phyloP scores from a whole-genome alignment of 176 grass and related monocot species.

The Phragmites australis region DNA sequence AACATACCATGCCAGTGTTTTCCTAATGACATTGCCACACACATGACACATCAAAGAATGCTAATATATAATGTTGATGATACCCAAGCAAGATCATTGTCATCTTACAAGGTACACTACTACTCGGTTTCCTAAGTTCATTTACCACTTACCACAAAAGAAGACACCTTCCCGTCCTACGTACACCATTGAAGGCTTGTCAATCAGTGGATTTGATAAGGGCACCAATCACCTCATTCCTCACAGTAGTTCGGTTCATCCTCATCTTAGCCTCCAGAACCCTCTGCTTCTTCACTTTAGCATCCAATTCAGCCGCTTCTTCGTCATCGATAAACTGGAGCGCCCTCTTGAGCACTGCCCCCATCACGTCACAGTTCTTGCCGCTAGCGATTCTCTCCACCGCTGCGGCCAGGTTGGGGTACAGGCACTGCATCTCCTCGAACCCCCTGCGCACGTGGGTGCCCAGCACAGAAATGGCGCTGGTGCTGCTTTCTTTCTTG shows the following conservation, averaged over 20 bases:
- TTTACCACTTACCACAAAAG: neutral
- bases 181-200: neutral
- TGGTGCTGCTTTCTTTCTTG: neutral
- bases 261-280: neutral
- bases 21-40: neutral
- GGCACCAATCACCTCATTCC: neutral
- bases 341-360: neutral
- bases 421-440: neutral
- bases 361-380: no score
- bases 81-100: neutral
- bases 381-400: neutral
- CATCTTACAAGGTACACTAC: neutral
- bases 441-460: neutral
- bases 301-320: neutral
- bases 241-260: fast-evolving
- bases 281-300: slow-evolving; percentile 8
- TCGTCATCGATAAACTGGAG: slow-evolving; percentile 4
- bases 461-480: neutral
- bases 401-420: neutral
- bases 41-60: neutral
- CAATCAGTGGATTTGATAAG: neutral
- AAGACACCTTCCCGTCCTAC: neutral
- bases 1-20: neutral
- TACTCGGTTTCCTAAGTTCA: neutral
- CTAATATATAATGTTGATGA: neutral